Base-by-base conservation (phyloP, 345 rosid species). In the Populus tremula region DNA sequence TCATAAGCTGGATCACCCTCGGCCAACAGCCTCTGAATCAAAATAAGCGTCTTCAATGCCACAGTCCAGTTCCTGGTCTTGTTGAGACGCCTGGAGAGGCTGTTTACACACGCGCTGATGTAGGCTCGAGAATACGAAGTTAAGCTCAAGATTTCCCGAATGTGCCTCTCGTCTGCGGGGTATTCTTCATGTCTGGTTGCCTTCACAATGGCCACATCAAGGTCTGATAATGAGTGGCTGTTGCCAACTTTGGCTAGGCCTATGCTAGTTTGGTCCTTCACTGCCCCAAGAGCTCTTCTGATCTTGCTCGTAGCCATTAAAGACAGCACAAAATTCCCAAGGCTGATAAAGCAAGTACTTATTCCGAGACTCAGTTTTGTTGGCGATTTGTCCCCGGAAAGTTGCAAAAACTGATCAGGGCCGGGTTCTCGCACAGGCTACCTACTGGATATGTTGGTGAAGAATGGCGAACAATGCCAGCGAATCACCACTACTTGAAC, bases 191-290 rank as follows among this genome's bases (percentile, higher is more conserved):
- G 99, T 61, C 97, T 82, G 8, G 98, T 95, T 29, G 97, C 97
- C 82, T 93, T 95, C 7, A 95, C 91, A 18, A 95, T 91, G 54
- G 99, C 97, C 0, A 95, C 91, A 39, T 92, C 97, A 1, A 93
- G 90, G 76, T 93, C 97, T 1, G 97, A 83, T 11, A 87, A 50
- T 1, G 90, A 88, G 79, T 87, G 78, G 86, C 93, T 91, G 81
- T 82, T 88, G 7, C 91, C 88, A 16, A 92, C 96, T 85, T 89
- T 95, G 35, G 98, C 98, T 12, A 95, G 84, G 23, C 99, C 81
- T 20, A 94, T 92, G 90, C 96, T 94, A 12, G 98, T 93, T 74
- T 85, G 90, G 86, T 94, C 98, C 85, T 94, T 95, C 23, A 95
- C 93, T 1, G 89, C 94, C 67, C 97, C 97, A 49, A 95, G 74